Conservation (phyloP, 495 filamentous ascomycete species). For the Talaromyces wortmannii region DNA sequence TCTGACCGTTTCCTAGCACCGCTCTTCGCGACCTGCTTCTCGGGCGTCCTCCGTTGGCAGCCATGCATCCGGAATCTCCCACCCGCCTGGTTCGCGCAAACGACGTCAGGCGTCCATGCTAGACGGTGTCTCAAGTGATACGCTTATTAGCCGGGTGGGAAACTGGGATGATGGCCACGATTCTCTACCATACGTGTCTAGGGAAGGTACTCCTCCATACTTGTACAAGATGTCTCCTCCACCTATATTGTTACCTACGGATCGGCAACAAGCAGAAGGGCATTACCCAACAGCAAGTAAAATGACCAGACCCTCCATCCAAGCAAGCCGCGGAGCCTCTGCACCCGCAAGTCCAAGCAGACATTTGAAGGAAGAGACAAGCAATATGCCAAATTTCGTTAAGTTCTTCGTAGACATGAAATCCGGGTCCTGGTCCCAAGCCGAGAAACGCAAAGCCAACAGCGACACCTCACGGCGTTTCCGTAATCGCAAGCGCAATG, state of each 20-base stretch:
- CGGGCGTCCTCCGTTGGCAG: background rate
- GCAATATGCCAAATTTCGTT: no score
- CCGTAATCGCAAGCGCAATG: slow-evolving; percentile 53
- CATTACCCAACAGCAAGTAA: no score
- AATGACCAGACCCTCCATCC: no score
- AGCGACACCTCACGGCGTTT: slow-evolving; percentile 88
- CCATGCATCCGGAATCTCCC: background rate
- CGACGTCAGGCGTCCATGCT: background rate
- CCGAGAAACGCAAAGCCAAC: slow-evolving; percentile 89
- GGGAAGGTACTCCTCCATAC: no score
- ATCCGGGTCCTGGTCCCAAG: no score
- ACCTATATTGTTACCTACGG: no score
- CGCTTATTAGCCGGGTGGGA: background rate
- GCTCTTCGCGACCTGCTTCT: background rate
- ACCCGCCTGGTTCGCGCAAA: background rate
- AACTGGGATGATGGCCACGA: background rate
- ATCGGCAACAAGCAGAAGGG: no score
- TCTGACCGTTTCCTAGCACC: background rate
- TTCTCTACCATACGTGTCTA: background rate
- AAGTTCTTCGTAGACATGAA: no score
- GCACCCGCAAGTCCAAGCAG: no score
- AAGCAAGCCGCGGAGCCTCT: no score
- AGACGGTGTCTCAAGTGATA: background rate
- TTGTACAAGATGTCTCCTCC: no score
- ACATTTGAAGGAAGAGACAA: no score